Evolutionary conservation across 495 filamentous ascomycete genomes (phyloP), one percentile per base, ranked within the genome.

Genomic region (Viridothelium virens): DNA sequence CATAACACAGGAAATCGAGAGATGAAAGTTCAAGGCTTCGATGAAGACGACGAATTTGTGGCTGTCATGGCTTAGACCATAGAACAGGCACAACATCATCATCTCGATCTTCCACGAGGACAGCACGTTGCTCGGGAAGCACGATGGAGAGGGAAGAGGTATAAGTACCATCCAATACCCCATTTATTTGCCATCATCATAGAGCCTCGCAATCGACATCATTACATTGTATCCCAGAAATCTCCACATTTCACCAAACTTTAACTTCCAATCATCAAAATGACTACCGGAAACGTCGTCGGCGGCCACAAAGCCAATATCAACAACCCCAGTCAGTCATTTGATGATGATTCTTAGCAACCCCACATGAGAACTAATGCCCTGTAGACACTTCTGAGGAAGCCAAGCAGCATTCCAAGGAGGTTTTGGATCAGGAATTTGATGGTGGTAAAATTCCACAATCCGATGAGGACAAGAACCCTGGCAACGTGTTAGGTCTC

Each of bases 231-330:
- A 25, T 25, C 25, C 25, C 25, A 25, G 25, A 25, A 25, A 25
- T 25, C 25, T 25, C 25, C 25, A 25, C 25, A 25, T 25, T 25
- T 25, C 25, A 25, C 41, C 41, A 44, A 44, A 7, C 41, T 7
- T 7, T 36, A 9, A 18, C 53, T 34, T 7, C 33, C 11, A 18
- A 3, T 34, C 53, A 59, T 59, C 53, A 59, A 59, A 33, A 59
- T 59, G 53, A 33, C 53, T 36, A 59, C 53, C 18, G 77, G 79
- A 56, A 80, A 80, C 64, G 72, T 80, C 50, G 71, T 79, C 56
- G 75, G 80, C 62, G 80, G 78, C 47, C 79, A 82, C 75, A 82
- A 81, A 71, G 79, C 80, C 36, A 80, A 76, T 61, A 68, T 82
- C 48, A 74, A 73, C 70, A 81, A 82, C 62, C 79, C 79, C 39